Evolutionary conservation across 2,329 filamentous ascomycete genomes (phyloP).

Genomic region (Cercospora sp.): DNA sequence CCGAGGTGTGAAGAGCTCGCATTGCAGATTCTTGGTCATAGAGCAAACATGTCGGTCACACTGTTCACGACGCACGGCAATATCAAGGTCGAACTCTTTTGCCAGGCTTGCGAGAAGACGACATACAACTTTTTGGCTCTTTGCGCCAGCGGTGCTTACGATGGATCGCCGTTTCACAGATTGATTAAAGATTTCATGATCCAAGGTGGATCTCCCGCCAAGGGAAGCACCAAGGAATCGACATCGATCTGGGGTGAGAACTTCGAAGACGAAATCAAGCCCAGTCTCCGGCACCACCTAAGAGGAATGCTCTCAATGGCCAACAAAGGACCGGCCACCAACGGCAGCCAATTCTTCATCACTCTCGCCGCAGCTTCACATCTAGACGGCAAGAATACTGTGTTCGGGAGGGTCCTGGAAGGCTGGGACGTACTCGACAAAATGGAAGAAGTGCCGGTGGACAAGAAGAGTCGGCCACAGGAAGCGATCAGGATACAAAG

Average conservation of each 20-base stretch:
- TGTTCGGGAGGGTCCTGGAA: conserved; percentile 71
- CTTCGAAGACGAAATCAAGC: conserved; percentile 80
- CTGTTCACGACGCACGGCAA: conserved; percentile 87
- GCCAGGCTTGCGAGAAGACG: conserved; percentile 89
- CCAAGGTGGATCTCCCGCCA: conserved; percentile 65
- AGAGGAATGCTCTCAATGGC: conserved; percentile 94
- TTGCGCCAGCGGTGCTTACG: conserved; percentile 76
- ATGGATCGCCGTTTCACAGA: conserved; percentile 74
- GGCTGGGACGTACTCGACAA: conserved; percentile 64
- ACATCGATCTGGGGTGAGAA: conserved; percentile 69
- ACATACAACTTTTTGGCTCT: conserved; percentile 87
- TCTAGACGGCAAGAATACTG: conserved; percentile 79
- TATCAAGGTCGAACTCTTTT: conserved; percentile 95
- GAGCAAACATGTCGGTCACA: conserved; percentile 50
- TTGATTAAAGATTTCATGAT: conserved; percentile 79
- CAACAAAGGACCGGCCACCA: conserved; percentile 89
- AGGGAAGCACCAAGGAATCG: conserved; percentile 43
- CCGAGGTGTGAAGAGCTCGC: conserved; percentile 10
- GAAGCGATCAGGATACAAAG: conserved; percentile 65
- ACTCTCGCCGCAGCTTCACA: conserved; percentile 76
- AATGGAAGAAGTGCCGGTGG: conserved; percentile 70
- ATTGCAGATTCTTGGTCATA: conserved; percentile 1
- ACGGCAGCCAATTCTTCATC: conserved; percentile 87
- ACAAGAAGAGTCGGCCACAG: conserved; percentile 75
- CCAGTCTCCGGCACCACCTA: conserved; percentile 80